These are phyloP conservation scores for Ceratobasidium sp. DNA, from an alignment of 1,284 basidiomycete genomes.

Conservation along the genomic window DNA sequence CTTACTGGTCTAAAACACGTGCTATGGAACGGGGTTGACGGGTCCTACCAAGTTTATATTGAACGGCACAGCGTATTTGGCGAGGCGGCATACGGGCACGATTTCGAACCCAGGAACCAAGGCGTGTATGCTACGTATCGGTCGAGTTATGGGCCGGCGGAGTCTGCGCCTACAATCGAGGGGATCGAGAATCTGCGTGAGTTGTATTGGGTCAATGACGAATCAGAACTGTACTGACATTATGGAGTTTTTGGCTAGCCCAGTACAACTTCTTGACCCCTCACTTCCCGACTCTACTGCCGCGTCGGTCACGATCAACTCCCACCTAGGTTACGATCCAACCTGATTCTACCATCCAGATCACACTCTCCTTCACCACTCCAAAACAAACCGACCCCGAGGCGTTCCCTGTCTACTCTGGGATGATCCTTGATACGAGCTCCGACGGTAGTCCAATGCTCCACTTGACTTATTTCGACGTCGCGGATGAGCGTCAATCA, in stretches of 20 bases:
- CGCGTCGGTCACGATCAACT: conserved; percentile 52
- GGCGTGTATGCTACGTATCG: conserved; percentile 50
- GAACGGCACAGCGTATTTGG: background rate
- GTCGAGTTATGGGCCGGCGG: conserved; percentile 52
- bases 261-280: conserved; percentile 53
- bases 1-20: conserved; percentile 74
- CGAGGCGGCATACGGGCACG: background rate
- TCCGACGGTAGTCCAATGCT: conserved; percentile 38
- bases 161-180: conserved; percentile 62
- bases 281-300: background rate
- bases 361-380: conserved; percentile 53
- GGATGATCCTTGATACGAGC: conserved; percentile 49
- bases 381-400: conserved; percentile 53
- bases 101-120: conserved; percentile 53
- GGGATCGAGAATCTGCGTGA: conserved; percentile 54
- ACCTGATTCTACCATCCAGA: conserved; percentile 49
- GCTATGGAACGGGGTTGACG: background rate
- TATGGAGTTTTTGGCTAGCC: conserved; percentile 38
- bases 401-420: conserved; percentile 57
- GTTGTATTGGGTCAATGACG: conserved; percentile 36
- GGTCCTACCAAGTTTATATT: background rate
- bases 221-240: too few relatives aligned
- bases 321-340: conserved; percentile 52
- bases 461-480: conserved; percentile 52
- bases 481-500: conserved; percentile 50